Base-by-base conservation (phyloP, 768 basidiomycete genomes). In the Mycena amicta region DNA sequence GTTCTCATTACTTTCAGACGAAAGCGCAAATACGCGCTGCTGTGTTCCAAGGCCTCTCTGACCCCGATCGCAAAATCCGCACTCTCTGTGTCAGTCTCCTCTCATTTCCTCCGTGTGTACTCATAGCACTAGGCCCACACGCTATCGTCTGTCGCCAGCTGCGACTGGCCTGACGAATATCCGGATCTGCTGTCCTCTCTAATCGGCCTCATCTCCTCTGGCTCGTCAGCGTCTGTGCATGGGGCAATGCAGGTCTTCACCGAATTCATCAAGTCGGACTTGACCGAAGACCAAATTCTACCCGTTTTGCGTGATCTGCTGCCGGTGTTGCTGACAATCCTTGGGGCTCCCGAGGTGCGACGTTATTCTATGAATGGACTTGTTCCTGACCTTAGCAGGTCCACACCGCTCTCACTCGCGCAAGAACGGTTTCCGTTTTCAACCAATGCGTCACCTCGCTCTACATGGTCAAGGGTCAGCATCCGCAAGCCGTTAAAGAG, bases 101-200 rank as follows among this genome's bases (percentile, higher is more conserved):
- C 20, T 45, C 12, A 49, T 40, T 29, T 6, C n/a, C 53, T 15
- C 25, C n/a, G 15, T 45, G 5, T 31, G 25, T 49, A 50, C 55
- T 58, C 25, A 64, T 57, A 22, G 8, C 8, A 30, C n/a, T 67
- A 96, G 93, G 96, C 95, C 3, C 90, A 89, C 64, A 88, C 89
- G 3, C 74, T 98, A 23, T 96, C 96, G 13, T 85, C 85, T 1
- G 89, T 98, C 59, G 94, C 96, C 27, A 88, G 88, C 62, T 89
- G 86, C 64, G 95, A 98, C 75, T 98, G 94, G 93, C 96, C 95
- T 8, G 95, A 97, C 74, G 93, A 95, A 79, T 98, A 93, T 70
- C 93, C 95, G 0, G 87, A 90, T 47, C 83, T 98, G n/a, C 80
- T 98, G 31, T 78, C 78, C 43, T 78, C 82, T 45, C 82, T 99